A percentile compares a stretch with the other conserved stretches of the same genome.
Evolutionary conservation across 768 basidiomycete genomes (phyloP).

Genomic region (Lactarius psammicola): DNA sequence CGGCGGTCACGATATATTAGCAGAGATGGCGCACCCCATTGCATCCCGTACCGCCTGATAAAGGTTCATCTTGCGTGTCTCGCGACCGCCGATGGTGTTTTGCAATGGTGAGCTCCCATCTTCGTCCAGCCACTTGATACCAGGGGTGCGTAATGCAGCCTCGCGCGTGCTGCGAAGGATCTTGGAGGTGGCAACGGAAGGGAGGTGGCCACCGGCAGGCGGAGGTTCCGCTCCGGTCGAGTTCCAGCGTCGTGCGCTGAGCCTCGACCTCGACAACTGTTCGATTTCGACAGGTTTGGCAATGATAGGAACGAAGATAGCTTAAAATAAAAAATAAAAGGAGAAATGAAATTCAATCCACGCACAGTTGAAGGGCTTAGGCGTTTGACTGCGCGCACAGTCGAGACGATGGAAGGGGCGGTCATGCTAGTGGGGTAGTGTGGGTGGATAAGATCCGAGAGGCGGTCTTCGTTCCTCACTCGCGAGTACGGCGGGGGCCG

Average conservation of each 20-base stretch:
- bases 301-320: not conserved
- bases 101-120: conserved; percentile 44
- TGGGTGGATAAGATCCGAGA: conserved; percentile 33
- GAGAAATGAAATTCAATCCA: not conserved
- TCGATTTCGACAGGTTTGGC: not conserved
- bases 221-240: conserved; percentile 55
- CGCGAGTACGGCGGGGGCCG: conserved; percentile 25
- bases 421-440: conserved; percentile 26
- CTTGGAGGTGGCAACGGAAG: conserved; percentile 67
- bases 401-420: conserved; percentile 30
- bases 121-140: conserved; percentile 68
- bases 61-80: conserved; percentile 93
- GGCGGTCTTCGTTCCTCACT: not conserved
- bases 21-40: conserved; percentile 56
- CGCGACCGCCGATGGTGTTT: conserved; percentile 64
- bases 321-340: conserved; percentile 1
- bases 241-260: conserved; percentile 21
- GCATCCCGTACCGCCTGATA: conserved; percentile 93
- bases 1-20: conserved; percentile 10
- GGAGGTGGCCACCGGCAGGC: conserved; percentile 76
- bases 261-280: conserved; percentile 12
- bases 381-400: conserved; percentile 27
- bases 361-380: conserved; percentile 20
- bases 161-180: conserved; percentile 67
- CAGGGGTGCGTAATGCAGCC: conserved; percentile 66